Percentiles rank a stretch among this genome's conserved stretches.
Evolutionary conservation across 495 filamentous ascomycete genomes (phyloP).

Genomic region (Aspergillus indologenus): DNA sequence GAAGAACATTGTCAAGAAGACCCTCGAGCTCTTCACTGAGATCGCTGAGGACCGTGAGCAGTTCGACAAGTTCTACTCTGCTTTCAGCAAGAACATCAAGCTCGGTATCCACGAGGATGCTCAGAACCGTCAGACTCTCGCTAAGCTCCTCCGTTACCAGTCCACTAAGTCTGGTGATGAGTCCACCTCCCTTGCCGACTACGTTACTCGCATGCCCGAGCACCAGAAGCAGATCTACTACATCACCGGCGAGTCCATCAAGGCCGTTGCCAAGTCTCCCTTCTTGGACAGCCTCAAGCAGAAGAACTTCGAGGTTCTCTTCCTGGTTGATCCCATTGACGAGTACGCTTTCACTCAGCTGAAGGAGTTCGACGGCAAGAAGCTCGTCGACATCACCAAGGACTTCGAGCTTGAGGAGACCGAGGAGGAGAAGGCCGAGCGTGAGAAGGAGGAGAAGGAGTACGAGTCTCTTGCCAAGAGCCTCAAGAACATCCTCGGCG

Average conservation of each 20-base stretch:
- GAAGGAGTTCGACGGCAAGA: constrained; percentile 99
- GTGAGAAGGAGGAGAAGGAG: constrained; percentile 97
- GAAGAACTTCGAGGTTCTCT: constrained; percentile 99
- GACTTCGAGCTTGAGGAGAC: constrained; percentile 99
- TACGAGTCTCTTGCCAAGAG: constrained; percentile 89
- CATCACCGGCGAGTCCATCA: constrained; percentile 99
- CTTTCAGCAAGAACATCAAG: constrained; percentile 99
- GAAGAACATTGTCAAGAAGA: constrained; percentile 99
- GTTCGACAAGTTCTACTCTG: constrained; percentile 99
- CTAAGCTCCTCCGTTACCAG: constrained; percentile 98
- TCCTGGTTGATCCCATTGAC: constrained; percentile 98
- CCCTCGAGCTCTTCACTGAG: constrained; percentile 96
- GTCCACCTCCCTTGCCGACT: constrained; percentile 89
- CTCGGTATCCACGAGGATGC: constrained; percentile 99
- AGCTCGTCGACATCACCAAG: constrained; percentile 99
- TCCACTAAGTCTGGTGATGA: constrained; percentile 98
- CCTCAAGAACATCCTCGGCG: constrained; percentile 97
- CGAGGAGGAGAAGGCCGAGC: constrained; percentile 96
- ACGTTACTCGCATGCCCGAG: constrained; percentile 97
- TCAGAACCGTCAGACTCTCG: constrained; percentile 89
- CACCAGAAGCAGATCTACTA: constrained; percentile 99
- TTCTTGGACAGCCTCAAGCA: constrained; percentile 99
- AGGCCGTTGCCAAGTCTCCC: constrained; percentile 95
- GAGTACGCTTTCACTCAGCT: constrained; percentile 99
- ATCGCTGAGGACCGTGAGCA: constrained; percentile 99